These are phyloP conservation scores for Eucalyptus urophylla DNA, from an alignment of 345 rosid genomes.

Conservation along the genomic window DNA sequence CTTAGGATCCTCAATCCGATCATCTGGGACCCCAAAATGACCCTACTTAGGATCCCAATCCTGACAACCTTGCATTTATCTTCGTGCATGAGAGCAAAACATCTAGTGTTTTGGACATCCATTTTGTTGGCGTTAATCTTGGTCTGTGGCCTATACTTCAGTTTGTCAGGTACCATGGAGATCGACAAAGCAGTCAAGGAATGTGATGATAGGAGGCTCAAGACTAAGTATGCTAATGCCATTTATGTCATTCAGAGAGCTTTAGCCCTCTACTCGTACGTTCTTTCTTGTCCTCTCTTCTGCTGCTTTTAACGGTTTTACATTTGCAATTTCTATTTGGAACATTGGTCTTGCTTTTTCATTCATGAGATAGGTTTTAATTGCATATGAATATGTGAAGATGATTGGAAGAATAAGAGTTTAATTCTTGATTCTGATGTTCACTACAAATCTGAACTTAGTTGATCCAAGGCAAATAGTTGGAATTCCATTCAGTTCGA, in stretches of 20 bases:
- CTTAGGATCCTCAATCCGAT: neutral
- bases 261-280: constrained; percentile 87
- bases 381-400: neutral
- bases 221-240: constrained; percentile 89
- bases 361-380: neutral
- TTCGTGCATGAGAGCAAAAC: neutral
- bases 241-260: constrained; percentile 79
- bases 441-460: neutral
- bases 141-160: neutral
- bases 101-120: neutral
- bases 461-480: neutral
- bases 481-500: neutral
- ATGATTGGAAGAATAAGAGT: neutral
- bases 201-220: constrained; percentile 82
- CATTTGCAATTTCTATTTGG: neutral
- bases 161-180: constrained; percentile 51
- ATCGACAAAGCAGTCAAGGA: constrained; percentile 74
- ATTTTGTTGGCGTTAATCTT: neutral
- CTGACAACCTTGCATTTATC: neutral
- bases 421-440: neutral
- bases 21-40: neutral
- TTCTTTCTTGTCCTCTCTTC: neutral
- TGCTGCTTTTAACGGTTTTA: neutral
- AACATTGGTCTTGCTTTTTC: neutral
- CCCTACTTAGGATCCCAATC: neutral